A percentile compares a stretch with the other conserved stretches of the same genome.
phyloP scores from a whole-genome alignment of 371 early-diverging fungal species.

The Mortierella sp. region DNA sequence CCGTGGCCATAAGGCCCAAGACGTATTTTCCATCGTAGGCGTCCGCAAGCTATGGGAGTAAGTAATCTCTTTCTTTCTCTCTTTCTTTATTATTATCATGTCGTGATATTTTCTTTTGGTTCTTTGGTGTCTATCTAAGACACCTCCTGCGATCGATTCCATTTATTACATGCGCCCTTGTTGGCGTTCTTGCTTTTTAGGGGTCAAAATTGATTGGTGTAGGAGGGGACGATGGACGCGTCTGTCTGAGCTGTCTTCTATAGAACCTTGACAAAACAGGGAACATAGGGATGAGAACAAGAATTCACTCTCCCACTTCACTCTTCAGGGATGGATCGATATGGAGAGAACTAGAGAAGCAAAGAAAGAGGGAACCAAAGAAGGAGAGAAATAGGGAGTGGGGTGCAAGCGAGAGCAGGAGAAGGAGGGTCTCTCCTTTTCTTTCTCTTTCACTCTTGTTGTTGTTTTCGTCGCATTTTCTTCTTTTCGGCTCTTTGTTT shows the following conservation, averaged over 20 bases:
- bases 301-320: neutral
- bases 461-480: neutral
- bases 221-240: neutral
- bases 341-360: neutral
- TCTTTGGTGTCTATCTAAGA: neutral
- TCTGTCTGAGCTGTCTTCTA: neutral
- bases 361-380: neutral
- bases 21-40: conserved; percentile 75
- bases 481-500: neutral
- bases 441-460: neutral
- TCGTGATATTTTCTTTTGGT: too few species aligned
- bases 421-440: conserved; percentile 4
- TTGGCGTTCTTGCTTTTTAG: neutral
- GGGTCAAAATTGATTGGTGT: conserved; percentile 5
- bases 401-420: conserved; percentile 11
- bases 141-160: neutral
- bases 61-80: conserved; percentile 7
- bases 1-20: conserved; percentile 72
- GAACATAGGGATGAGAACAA: neutral
- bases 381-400: neutral
- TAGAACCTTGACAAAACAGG: neutral
- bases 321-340: neutral
- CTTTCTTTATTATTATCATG: neutral
- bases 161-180: neutral
- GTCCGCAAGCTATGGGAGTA: conserved; percentile 75